Evolutionary conservation across 1,284 basidiomycete species (phyloP), one percentile per base, ranked within the genome.

Genomic region (Malassezia yamatoensis): DNA sequence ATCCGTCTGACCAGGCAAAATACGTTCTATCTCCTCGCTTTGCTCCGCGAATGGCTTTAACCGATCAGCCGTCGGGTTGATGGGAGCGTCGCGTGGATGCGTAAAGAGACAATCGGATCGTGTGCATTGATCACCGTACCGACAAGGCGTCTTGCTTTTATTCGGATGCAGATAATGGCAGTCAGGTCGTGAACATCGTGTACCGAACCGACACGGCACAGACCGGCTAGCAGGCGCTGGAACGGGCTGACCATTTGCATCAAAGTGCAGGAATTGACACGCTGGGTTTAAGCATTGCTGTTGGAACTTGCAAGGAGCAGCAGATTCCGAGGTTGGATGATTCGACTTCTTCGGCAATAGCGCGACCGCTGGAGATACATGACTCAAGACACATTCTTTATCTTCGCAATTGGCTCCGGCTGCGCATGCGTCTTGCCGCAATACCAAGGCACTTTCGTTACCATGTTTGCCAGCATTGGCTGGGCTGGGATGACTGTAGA

Each of bases 401-500:
- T 70, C 65, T 1, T 49, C 59, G 49, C 72, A 74, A 1, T 38
- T 33, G 0, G 63, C 58, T 29, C 66, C 65, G 39, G 53, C 65
- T 5, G 54, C 54, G 42, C 72, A 74, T 9, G 59, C 52, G n/a
- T 67, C 61, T 42, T 65, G 45, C 46, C 57, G 58, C n/a, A 72
- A 58, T 12, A 74, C 63, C 15, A 74, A 52, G 9, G 72, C 69
- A 29, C 63, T 59, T 2, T 60, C 56, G 35, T 67, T 62, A 10
- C 59, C 60, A 3, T 52, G 41, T 6, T 56, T 53, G 9, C 64
- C 60, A 9, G 67, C 64, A 47, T 65, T 63, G 42, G 60, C 58
- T 1, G 72, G 65, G 6, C 69, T 64, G 2, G 70, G 67, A 43
- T 74, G 72, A 24, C 61, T 62, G 60, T 68, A 74, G 5, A 39